These are phyloP conservation scores for Trichoderma virens DNA, from an alignment of 495 filamentous ascomycete genomes.

Conservation along the genomic window DNA sequence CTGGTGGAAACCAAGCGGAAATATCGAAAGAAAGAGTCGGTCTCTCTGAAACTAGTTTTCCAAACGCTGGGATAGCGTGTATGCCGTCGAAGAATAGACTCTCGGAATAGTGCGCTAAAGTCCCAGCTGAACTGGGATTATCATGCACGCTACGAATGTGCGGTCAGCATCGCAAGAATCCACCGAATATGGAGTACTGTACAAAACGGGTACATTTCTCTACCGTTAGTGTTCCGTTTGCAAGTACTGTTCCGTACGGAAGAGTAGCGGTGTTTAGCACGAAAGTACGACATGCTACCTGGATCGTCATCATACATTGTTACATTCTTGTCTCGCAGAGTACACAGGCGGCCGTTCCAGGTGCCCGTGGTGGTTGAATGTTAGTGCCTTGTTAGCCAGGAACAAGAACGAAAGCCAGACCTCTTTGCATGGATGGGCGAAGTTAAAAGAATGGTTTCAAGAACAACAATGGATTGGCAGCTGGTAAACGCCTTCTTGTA, in stretches of 20 bases:
- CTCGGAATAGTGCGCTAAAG: neutral
- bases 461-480: neutral
- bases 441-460: neutral
- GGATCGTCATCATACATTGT: neutral
- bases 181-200: neutral
- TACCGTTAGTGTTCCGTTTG: neutral
- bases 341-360: neutral
- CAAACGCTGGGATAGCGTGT: neutral
- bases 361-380: neutral
- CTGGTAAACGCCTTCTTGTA: no score
- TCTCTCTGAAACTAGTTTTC: neutral
- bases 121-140: neutral
- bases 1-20: neutral
- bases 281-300: neutral
- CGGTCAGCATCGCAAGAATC: neutral
- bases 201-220: neutral
- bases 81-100: neutral
- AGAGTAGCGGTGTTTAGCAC: neutral
- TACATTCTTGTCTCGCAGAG: neutral
- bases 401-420: neutral
- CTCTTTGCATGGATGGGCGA: neutral
- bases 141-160: conserved; percentile 5
- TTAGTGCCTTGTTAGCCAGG: conserved; percentile 6
- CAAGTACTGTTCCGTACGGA: neutral
- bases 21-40: neutral